Conservation (phyloP, 2,329 filamentous ascomycete species). For the Sporothrix humicola region DNA sequence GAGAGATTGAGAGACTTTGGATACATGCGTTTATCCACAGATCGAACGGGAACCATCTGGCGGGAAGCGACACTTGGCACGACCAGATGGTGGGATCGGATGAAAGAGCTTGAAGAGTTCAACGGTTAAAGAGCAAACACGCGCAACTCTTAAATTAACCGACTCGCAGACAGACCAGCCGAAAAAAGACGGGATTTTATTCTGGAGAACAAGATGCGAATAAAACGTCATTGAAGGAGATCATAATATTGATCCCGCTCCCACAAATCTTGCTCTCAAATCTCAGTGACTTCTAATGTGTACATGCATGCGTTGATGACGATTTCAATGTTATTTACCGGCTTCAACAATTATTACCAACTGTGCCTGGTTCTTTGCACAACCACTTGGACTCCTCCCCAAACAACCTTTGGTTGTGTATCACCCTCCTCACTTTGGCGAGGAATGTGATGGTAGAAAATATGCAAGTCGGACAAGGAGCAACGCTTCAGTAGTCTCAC, state of each 20-base stretch:
- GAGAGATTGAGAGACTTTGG: not conserved
- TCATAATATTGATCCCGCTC: not conserved
- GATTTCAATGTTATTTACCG: too few relatives aligned
- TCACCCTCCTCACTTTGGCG: not conserved
- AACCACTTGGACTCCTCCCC: not conserved
- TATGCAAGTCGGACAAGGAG: not conserved
- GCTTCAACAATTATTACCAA: too few relatives aligned
- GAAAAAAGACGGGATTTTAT: not conserved
- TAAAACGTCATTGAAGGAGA: not conserved
- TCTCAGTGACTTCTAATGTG: not conserved
- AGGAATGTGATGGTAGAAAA: not conserved
- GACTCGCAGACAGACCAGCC: constrained; percentile 23
- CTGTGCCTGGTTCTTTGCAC: too few relatives aligned
- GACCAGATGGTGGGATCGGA: not conserved
- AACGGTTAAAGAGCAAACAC: constrained; percentile 28
- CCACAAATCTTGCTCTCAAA: not conserved
- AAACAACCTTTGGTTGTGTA: not conserved
- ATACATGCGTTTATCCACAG: not conserved
- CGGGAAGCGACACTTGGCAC: not conserved
- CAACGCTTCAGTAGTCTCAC: constrained; percentile 4
- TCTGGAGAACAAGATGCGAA: not conserved
- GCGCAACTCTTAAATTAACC: constrained; percentile 30
- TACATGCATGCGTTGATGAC: too few relatives aligned
- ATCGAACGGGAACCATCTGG: not conserved
- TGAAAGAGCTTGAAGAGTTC: not conserved